Evolutionary conservation across 768 basidiomycete species (phyloP), one percentile per base, ranked within the genome.

Genomic region (Lactarius trivialis): DNA sequence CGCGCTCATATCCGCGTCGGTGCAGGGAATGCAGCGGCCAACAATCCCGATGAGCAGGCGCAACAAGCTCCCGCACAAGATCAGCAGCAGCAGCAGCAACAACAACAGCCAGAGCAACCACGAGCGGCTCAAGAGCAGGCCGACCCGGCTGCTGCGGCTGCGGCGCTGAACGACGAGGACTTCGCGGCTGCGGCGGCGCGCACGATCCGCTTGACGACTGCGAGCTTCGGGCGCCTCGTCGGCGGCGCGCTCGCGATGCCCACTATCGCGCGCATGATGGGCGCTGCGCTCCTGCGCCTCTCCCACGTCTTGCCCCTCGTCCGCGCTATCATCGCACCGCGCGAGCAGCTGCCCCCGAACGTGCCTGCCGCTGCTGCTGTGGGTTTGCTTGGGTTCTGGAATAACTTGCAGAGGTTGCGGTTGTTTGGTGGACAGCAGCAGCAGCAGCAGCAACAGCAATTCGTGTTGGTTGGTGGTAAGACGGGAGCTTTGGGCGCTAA

Each of bases 241-340:
- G 86, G 85, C 24, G 88, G 89, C 4, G 87, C 89, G 0, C 73
- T 91, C 19, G 73, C 86, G 61, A 77, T 88, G 55, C 89, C 89
- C 0, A 79, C 79, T 8, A 82, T 91, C 65, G 80, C 89, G 24
- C 82, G 75, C 52, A 67, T 76, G 51, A 88, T 89, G 86, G 89
- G 89, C 0, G 68, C 74, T 11, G 65, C 88, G 15, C 77, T 91
- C 3, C 73, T 82, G 41, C 77, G 76, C 26, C 69, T 88, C 4
- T 83, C 89, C 26, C 76, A 71, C 58, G 75, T 74, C 60, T 79
- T 81, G 5, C 41, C 66, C 1, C 61, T 72, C 21, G 67, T 77
- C 3, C 70, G 73, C 15, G 72, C 75, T 4, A 69, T 76, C 28
- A 70, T 77, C 21, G 65, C 55, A 19, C 68, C 58, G 30, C 48